These are phyloP conservation scores for Setaria italica DNA, from an alignment of 202 grass and related monocot species.

Conservation along the genomic window DNA sequence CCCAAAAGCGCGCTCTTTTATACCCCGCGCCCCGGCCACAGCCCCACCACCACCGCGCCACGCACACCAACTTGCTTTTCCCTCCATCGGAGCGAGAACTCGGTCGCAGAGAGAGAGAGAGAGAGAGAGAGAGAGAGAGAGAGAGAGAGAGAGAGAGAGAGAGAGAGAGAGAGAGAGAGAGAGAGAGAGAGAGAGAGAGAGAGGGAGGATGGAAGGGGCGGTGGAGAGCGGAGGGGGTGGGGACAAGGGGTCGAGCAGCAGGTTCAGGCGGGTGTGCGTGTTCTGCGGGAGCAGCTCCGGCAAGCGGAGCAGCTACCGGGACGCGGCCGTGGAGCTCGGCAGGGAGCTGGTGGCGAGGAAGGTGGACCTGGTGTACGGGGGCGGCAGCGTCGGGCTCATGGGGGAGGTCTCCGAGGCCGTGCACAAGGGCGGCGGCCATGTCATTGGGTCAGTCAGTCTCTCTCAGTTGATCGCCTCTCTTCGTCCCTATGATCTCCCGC, in stretches of 20 bases:
- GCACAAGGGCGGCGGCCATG: slow-evolving; percentile 86
- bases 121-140: background rate
- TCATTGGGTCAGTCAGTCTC: slow-evolving; percentile 61
- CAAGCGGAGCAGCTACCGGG: slow-evolving; percentile 81
- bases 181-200: background rate
- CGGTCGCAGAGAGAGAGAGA: no score
- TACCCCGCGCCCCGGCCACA: background rate
- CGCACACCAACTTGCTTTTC: background rate
- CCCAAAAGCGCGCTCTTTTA: slow-evolving; percentile 19
- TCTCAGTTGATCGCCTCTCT: no score
- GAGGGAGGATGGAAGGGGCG: background rate
- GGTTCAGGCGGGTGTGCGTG: slow-evolving; percentile 82
- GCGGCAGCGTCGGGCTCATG: slow-evolving; percentile 90
- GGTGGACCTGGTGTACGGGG: slow-evolving; percentile 92
- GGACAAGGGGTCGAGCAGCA: slow-evolving; percentile 1
- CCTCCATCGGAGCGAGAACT: background rate
- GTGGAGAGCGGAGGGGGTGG: background rate
- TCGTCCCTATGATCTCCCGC: no score
- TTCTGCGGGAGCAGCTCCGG: slow-evolving; percentile 90
- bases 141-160: background rate
- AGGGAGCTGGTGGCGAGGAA: slow-evolving; percentile 78
- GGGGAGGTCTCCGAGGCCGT: slow-evolving; percentile 88
- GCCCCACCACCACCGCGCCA: background rate
- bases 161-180: background rate
- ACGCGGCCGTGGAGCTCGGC: slow-evolving; percentile 80